Base-by-base conservation (phyloP, 2,329 filamentous ascomycete genomes). In the Clathrospora elynae region DNA sequence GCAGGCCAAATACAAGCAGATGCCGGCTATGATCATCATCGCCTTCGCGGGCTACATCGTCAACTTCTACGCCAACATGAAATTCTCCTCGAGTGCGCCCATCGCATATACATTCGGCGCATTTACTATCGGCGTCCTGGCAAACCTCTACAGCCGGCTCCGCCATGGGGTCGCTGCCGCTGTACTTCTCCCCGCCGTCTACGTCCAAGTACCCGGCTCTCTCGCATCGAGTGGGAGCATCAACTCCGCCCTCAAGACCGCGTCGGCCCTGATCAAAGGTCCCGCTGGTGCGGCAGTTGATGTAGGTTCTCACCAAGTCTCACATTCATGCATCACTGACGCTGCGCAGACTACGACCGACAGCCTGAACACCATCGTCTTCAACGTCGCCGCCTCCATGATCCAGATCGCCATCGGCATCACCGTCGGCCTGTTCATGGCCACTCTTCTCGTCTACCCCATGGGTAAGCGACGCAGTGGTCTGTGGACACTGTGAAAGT, bases 61-160 rank as follows among this genome's bases (percentile, higher is more conserved):
- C 58, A 92, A 87, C 69, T 88, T 82, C 71, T 91, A 86, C 70
- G 82, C 81, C n/a, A 80, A 81, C 36, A 74, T 77, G 35, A 81
- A 79, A 45, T 88, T 91, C 60, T 72, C 77, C 6, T 80, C 78
- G 19, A 89, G 87, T 55, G 80, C 82, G 0, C 87, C 90, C 46
- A 83, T 93, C 16, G 83, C 85, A 24, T 89, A 86, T 67, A 88
- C 87, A 25, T 77, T 92, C 5, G 87, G 87, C 24, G 87, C 89
- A 0, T 79, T 93, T 40, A 80, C 82, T 1, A 81, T 93, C 10
- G 88, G 89, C 6, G 79, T 90, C 17, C 71, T 90, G 37, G 88
- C 87, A 1, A 93, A 93, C 56, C 62, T 90, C 3, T 92, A 92
- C 72, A 86, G 84, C 16, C 80, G 88, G 4, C 62, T 84, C 8